Percentiles rank a stretch among this genome's conserved stretches.
phyloP scores from a whole-genome alignment of 169 alveolate genomes.

The Babesia ovata region DNA sequence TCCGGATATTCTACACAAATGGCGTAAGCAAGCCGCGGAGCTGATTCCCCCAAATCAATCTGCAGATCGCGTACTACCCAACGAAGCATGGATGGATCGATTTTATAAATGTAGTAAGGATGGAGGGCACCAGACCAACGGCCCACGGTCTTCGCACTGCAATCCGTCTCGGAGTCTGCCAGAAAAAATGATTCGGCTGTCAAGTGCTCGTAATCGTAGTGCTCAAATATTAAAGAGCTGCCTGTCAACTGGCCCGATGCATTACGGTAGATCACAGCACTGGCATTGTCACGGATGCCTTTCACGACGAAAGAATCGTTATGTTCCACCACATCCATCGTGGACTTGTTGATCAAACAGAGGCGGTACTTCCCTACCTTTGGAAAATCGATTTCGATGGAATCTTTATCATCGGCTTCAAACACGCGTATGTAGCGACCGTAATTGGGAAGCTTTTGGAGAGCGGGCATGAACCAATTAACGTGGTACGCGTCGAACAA shows the following conservation, averaged over 20 bases:
- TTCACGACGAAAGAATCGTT: not conserved
- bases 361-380: conserved; percentile 28
- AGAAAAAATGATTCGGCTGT: not conserved
- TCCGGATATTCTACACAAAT: conserved; percentile 29
- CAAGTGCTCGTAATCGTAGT: not conserved
- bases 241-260: conserved; percentile 10
- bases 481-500: conserved; percentile 21
- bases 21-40: not conserved
- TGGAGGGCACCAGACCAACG: conserved; percentile 30
- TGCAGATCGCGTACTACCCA: conserved; percentile 16
- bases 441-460: conserved; percentile 10
- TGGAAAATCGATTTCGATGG: not conserved
- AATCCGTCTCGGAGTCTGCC: conserved; percentile 17
- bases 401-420: not conserved
- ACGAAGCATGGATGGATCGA: not conserved
- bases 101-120: conserved; percentile 7
- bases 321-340: conserved; percentile 17
- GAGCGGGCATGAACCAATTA: conserved; percentile 15
- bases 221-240: conserved; percentile 24
- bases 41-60: not conserved
- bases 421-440: not conserved
- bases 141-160: conserved; percentile 23
- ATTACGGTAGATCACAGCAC: conserved; percentile 22
- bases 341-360: conserved; percentile 8
- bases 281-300: conserved; percentile 33